A percentile compares a stretch with the other conserved stretches of the same genome.
Conservation (phyloP, 306 rosid species). For the Boehmeria nivea region DNA sequence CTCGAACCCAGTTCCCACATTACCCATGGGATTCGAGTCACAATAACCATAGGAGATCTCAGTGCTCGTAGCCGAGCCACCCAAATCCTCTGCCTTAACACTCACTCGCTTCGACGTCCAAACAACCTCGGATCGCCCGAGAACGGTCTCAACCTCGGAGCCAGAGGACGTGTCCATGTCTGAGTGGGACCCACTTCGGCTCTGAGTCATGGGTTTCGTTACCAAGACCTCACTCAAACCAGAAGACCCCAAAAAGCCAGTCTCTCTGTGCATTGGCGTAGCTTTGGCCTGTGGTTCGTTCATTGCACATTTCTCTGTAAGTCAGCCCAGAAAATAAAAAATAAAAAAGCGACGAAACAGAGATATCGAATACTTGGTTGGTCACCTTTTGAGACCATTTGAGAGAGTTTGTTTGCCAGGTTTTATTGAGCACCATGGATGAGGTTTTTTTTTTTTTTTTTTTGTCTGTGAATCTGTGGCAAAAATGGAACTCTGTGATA, state of each 20-base stretch:
- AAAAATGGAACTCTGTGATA: too few relatives aligned
- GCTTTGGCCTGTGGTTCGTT: neutral
- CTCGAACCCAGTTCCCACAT: neutral
- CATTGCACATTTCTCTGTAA: neutral
- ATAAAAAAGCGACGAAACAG: neutral
- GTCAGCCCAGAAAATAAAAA: neutral
- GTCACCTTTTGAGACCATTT: conserved; percentile 23
- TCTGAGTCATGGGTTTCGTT: neutral
- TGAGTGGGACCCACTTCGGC: conserved; percentile 6
- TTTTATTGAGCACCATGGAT: conserved; percentile 16
- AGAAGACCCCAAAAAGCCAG: conserved; percentile 4
- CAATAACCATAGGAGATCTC: conserved; percentile 11
- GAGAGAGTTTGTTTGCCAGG: conserved; percentile 5
- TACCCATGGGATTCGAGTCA: too few relatives aligned
- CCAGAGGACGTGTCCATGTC: conserved; percentile 18
- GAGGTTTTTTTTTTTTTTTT: too few relatives aligned
- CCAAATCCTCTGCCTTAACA: neutral
- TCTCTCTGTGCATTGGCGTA: conserved; percentile 2
- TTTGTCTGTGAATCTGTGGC: too few relatives aligned
- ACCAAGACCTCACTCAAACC: neutral
- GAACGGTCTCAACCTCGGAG: conserved; percentile 4
- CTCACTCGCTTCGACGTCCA: neutral
- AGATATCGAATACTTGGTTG: neutral
- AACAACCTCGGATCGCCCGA: too few relatives aligned
- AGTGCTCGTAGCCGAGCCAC: conserved; percentile 14